Evolutionary conservation across 495 filamentous ascomycete genomes (phyloP), one percentile per base, ranked within the genome.

Genomic region (Aspergillus heteromorphus): DNA sequence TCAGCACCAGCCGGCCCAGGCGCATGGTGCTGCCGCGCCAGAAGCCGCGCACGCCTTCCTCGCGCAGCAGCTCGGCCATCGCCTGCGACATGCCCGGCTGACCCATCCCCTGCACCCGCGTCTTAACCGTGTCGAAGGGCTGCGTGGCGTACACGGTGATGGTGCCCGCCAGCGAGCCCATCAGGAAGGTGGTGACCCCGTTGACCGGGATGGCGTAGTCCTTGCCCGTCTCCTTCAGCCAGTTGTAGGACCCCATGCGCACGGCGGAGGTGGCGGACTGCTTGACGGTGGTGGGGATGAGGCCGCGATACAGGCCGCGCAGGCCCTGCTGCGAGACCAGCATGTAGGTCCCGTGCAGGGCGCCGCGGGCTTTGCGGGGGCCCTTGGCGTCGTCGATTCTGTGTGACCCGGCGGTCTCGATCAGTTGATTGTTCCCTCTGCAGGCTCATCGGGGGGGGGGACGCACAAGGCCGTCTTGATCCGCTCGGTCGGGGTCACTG

Each of bases 1-100:
- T 81, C 59, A 86, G 73, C 3, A 87, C 69, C 20, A 83, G 80
- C 48, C 85, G 63, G 1, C 83, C 80, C 19, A 87, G 59, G 51
- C 85, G 73, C 84, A 88, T 86, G 1, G 82, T 79, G 11, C 83
- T 88, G 1, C 84, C 84, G 40, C 78, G 74, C 84, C 85, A 88
- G 56, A 87, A 83, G 0, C 78, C 84, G 27, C 69, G 67, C 0
- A 86, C 49, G 0, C 84, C 85, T 58, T 79, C 76, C 57, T 86
- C 82, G 0, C 60, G 62, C 42, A 79, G 55, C 0, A 88, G 72
- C 40, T 71, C 73, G 42, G 65, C 62, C 11, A 80, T 66, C 3
- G 82, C 84, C 23, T 85, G 78, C 16, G 68, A 56, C 4, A 79
- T 78, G 10, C 75, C 75, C 19, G 77, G 78, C 0, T 69, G 70